Conservation (phyloP, 2,329 filamentous ascomycete species). For the Clonostachys rosea region DNA sequence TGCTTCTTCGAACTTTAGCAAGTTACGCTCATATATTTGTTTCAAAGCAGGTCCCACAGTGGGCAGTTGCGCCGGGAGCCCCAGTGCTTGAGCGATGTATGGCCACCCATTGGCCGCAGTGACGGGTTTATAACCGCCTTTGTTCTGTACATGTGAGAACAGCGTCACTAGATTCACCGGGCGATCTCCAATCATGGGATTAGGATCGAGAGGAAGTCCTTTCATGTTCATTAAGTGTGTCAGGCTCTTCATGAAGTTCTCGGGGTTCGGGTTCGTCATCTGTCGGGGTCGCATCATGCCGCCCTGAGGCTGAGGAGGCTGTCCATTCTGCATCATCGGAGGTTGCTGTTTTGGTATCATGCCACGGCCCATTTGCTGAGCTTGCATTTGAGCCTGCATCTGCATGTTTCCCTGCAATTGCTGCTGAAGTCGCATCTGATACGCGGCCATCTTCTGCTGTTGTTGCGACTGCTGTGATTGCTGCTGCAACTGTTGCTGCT, state of each 20-base stretch:
- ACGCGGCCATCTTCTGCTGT: slow-evolving; percentile 64
- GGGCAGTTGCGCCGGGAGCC: slow-evolving; percentile 60
- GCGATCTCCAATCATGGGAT: slow-evolving; percentile 69
- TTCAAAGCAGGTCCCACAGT: slow-evolving; percentile 66
- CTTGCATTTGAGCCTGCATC: slow-evolving; percentile 47
- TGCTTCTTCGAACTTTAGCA: slow-evolving; percentile 72
- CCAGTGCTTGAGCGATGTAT: slow-evolving; percentile 61
- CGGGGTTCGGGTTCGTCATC: slow-evolving; percentile 45
- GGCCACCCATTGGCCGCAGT: slow-evolving; percentile 69
- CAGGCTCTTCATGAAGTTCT: slow-evolving; percentile 73
- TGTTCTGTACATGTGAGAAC: slow-evolving; percentile 69
- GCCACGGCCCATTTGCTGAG: slow-evolving; percentile 34
- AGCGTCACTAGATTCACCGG: slow-evolving; percentile 71
- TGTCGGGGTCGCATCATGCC: slow-evolving; percentile 36
- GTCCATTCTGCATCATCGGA: slow-evolving; percentile 47
- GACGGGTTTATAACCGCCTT: slow-evolving; percentile 74
- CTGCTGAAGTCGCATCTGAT: slow-evolving; percentile 80
- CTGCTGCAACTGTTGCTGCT: slow-evolving; percentile 15
- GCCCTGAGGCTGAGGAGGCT: slow-evolving; percentile 37
- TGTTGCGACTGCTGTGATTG: slow-evolving; percentile 44
- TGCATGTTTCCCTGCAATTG: slow-evolving; percentile 59
- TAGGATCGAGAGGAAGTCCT: slow-evolving; percentile 68
- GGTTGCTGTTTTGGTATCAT: slow-evolving; percentile 50
- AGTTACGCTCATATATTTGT: slow-evolving; percentile 69
- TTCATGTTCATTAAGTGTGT: slow-evolving; percentile 73